Evolutionary conservation across 2,329 filamentous ascomycete species (phyloP).

Genomic region (Aspergillus glaucus): DNA sequence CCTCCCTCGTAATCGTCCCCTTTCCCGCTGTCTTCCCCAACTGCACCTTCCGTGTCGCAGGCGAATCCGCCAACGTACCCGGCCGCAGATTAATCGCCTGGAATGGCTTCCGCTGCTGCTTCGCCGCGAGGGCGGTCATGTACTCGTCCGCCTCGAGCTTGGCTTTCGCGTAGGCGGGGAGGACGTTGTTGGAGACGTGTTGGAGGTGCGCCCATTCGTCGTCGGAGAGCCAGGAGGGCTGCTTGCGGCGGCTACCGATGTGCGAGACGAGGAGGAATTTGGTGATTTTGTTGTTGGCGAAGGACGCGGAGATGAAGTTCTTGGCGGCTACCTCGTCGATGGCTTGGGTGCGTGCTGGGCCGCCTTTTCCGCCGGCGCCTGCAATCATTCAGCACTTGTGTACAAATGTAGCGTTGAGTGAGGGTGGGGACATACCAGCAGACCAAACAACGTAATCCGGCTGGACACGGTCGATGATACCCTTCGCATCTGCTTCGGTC

Average conservation of each 20-base stretch:
- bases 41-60: slow-evolving; percentile 42
- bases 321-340: slow-evolving; percentile 52
- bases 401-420: background rate
- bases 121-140: slow-evolving; percentile 41
- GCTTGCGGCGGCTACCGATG: slow-evolving; percentile 43
- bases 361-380: slow-evolving; percentile 53
- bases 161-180: slow-evolving; percentile 48
- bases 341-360: slow-evolving; percentile 43
- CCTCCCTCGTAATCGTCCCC: slow-evolving; percentile 43
- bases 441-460: slow-evolving; percentile 45
- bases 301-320: slow-evolving; percentile 46
- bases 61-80: slow-evolving; percentile 43
- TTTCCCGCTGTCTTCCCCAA: slow-evolving; percentile 44
- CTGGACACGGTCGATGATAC: slow-evolving; percentile 46
- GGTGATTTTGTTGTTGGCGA: slow-evolving; percentile 39
- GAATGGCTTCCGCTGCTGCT: slow-evolving; percentile 30
- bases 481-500: slow-evolving; percentile 55
- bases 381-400: background rate
- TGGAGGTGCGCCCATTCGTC: slow-evolving; percentile 41
- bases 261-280: slow-evolving; percentile 54
- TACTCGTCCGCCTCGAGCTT: slow-evolving; percentile 54
- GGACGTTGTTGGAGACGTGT: slow-evolving; percentile 42
- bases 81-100: slow-evolving; percentile 49
- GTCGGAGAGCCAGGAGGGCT: slow-evolving; percentile 47
- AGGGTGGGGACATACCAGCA: slow-evolving; percentile 30